A percentile compares a stretch with the other conserved stretches of the same genome.
These are phyloP conservation scores for Terana coerulea DNA, from an alignment of 768 basidiomycete species.

Conservation along the genomic window DNA sequence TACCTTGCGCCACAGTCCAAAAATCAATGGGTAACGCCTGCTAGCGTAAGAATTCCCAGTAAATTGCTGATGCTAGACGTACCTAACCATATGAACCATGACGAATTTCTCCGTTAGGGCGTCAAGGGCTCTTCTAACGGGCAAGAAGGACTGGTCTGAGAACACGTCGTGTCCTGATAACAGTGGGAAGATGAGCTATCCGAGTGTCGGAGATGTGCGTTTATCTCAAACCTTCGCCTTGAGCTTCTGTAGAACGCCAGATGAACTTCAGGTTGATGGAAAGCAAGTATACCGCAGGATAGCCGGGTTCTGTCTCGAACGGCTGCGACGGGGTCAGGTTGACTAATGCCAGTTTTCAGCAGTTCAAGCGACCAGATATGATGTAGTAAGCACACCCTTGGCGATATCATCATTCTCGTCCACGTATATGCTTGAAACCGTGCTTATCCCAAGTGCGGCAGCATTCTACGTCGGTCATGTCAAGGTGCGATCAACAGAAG, in stretches of 20 bases:
- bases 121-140: constrained; percentile 49
- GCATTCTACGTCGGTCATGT: constrained; percentile 46
- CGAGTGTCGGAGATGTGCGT: not conserved
- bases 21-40: constrained; percentile 77
- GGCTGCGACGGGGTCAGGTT: constrained; percentile 3
- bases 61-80: not conserved
- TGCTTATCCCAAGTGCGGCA: constrained; percentile 50
- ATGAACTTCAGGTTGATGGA: not conserved
- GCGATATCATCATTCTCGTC: constrained; percentile 39
- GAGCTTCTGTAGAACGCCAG: not conserved
- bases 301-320: not conserved
- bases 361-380: not conserved
- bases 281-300: not conserved
- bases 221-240: no score
- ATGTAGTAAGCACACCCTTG: constrained; percentile 32
- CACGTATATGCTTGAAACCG: constrained; percentile 50
- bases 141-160: constrained; percentile 48
- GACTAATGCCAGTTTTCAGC: constrained; percentile 1
- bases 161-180: constrained; percentile 42
- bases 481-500: not conserved
- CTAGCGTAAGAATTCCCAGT: constrained; percentile 9
- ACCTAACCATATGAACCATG: constrained; percentile 53
- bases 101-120: constrained; percentile 52
- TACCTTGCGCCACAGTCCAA: constrained; percentile 67
- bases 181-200: constrained; percentile 1